Evolutionary conservation across 2,329 filamentous ascomycete genomes (phyloP).

Genomic region (Botrytis aclada): DNA sequence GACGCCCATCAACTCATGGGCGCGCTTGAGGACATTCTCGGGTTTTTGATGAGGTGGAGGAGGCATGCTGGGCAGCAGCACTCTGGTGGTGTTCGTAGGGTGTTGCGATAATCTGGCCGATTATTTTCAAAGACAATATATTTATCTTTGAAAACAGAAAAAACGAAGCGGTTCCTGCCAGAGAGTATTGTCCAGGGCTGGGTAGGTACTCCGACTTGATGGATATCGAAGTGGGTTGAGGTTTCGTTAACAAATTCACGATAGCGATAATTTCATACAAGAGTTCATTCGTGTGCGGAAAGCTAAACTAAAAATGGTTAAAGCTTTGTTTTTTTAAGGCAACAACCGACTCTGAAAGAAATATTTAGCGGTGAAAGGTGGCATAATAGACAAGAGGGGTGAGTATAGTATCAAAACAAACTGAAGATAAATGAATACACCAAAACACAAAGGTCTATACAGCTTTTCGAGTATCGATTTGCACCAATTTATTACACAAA

Average conservation of each 20-base stretch:
- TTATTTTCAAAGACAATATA: slow-evolving; percentile 14
- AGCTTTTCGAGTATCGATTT: not conserved
- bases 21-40: slow-evolving; percentile 98
- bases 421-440: not conserved
- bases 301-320: slow-evolving; percentile 9
- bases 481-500: no score
- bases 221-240: slow-evolving; percentile 13
- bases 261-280: slow-evolving; percentile 16
- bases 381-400: not conserved
- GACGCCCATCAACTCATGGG: slow-evolving; percentile 97
- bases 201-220: slow-evolving; percentile 12
- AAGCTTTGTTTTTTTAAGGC: not conserved
- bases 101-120: not conserved
- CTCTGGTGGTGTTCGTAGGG: slow-evolving; percentile 19
- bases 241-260: slow-evolving; percentile 1
- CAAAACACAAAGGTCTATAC: not conserved
- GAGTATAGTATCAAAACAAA: not conserved
- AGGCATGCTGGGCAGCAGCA: slow-evolving; percentile 52
- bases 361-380: not conserved
- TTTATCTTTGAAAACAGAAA: slow-evolving; percentile 11
- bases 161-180: not conserved
- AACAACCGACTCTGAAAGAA: not conserved
- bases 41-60: slow-evolving; percentile 93
- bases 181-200: not conserved
- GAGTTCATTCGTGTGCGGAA: slow-evolving; percentile 18